Evolutionary conservation across 164 flowering plant species (phyloP), one percentile per base, ranked within the genome.

Genomic region (Tinospora cordifolia): DNA sequence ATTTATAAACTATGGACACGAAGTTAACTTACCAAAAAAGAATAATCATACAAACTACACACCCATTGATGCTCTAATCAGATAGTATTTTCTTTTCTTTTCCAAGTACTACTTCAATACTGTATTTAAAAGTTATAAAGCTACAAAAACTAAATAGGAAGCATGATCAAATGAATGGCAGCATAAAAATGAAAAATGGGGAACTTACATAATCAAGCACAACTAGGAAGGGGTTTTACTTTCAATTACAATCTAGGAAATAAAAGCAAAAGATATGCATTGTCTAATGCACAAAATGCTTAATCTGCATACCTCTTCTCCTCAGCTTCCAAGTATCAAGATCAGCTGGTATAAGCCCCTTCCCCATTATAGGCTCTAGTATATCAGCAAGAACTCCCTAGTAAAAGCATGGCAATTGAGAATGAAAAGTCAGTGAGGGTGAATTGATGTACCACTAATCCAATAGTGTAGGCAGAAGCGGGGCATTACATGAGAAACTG

Each of bases 371-470:
- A 49, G 98, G 97, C 81, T 94, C 98, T 34, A 94, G 81, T 70
- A 94, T 91, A 78, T 94, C 98, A 74, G 98, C 97, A 80, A 91
- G 97, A 76, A 94, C 92, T 76, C 98, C 97, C 96, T 93, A 46
- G 67, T 68, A 71, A 68, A 72, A 51, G 34, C 47, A 44, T 27
- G 30, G 3, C 24, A 70, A 47, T 8, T 67, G 36, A 30, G 30
- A 15, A 40, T 26, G 49, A 51, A 22, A 21, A 71, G 44, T n/a
- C 67, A 49, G 62, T 67, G 12, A 51, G 21, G n/a, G 68, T 49
- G 24, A 63, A 68, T 5, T 62, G 26, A 63, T 13, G 15, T 67
- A 40, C 64, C 24, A 25, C 40, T 34, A 63, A 62, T 58, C 26
- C 58, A 47, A 14, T 38, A 26, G 44, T 15, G 2, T 30, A 30